phyloP scores from a whole-genome alignment of 192 early-diverging fungal species.

The Umbelopsis vinacea region DNA sequence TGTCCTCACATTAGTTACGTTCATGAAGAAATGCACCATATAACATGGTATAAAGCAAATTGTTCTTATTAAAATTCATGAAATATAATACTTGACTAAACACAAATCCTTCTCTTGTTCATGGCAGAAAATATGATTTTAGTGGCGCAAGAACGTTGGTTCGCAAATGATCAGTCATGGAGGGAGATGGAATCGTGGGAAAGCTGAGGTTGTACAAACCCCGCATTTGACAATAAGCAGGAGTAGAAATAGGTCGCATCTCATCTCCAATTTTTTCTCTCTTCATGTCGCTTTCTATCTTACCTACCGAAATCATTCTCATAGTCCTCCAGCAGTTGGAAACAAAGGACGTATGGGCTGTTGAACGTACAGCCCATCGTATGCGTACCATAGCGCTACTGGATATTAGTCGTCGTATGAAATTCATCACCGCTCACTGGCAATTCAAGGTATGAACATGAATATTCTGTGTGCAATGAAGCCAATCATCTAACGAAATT shows the following conservation, averaged over 20 bases:
- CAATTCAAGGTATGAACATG: constrained; percentile 13
- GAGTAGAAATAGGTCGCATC: not conserved
- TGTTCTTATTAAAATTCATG: too few relatives aligned
- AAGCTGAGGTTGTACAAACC: constrained; percentile 18
- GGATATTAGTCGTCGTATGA: constrained; percentile 9
- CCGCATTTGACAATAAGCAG: constrained; percentile 19
- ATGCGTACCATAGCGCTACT: not conserved
- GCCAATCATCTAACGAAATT: not conserved
- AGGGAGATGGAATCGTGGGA: constrained; percentile 6
- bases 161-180: constrained; percentile 2
- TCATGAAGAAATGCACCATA: too few relatives aligned
- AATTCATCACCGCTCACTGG: constrained; percentile 17
- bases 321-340: constrained; percentile 2
- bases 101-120: too few relatives aligned
- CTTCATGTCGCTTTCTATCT: not conserved
- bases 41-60: too few relatives aligned
- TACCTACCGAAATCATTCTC: not conserved
- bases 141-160: not conserved
- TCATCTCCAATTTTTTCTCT: not conserved
- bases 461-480: too few relatives aligned
- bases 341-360: constrained; percentile 10
- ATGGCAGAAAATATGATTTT: not conserved
- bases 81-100: too few relatives aligned
- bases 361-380: not conserved
- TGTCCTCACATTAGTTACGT: too few relatives aligned